Evolutionary conservation across 225 moss, liverwort and hornwort genomes (phyloP), one percentile per base, ranked within the genome.

Genomic region (Climacium dendroides): DNA sequence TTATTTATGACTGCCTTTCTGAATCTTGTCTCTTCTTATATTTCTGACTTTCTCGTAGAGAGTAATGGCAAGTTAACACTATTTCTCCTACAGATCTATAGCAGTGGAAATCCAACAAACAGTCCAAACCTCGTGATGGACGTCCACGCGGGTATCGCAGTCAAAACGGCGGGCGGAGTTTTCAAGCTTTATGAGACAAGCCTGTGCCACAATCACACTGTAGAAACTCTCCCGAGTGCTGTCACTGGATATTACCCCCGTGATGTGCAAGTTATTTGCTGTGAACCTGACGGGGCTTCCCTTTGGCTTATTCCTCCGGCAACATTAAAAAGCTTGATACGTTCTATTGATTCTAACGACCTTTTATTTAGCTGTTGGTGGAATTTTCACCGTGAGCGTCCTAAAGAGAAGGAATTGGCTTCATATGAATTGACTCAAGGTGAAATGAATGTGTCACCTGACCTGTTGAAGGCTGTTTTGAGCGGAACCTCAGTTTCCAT

Each of bases 51-150:
- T 85, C 66, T 85, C 15, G 11, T 43, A 60, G 77, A 77, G 22
- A 83, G 28, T 59, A 55, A 86, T 78, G 58, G 81, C 39, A 50
- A 43, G 57, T 74, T 67, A 45, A 81, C 54, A 30, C 84, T 48
- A 19, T 71, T 62, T 82, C 43, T 85, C 19, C 47, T 55, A 57
- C 96, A 97, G 96, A 97, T 97, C 78, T 90, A 94, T 89, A 98
- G 97, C 92, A 95, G 91, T 90, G 98, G 98, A 82, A 98, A 98
- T 78, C 98, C 98, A 84, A 95, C 98, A 58, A 98, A 98, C 87
- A 86, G 93, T 85, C 93, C 95, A 87, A 98, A 98, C 78, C 89
- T 81, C 80, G 96, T 98, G 86, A 88, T 50, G 86, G 91, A 98
- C 87, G 97, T 93, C 53, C 98, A 93, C 81, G 89, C 92, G 25